These are phyloP conservation scores for Candida labiduridarum DNA, from an alignment of 1,139 yeast genomes.

Conservation along the genomic window DNA sequence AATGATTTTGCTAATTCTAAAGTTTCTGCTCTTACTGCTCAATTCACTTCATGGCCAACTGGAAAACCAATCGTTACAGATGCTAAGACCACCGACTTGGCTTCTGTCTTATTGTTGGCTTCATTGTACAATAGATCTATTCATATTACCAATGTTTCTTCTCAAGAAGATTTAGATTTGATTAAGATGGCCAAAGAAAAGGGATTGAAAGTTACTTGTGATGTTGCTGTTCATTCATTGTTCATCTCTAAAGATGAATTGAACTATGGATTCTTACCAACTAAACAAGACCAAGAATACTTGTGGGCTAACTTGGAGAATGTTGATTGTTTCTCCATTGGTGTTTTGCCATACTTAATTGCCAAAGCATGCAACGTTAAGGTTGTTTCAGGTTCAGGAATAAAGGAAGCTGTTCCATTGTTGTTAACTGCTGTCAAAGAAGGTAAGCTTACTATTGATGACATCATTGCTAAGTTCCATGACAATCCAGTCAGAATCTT, in stretches of 20 bases:
- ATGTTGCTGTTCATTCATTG: conserved; percentile 79
- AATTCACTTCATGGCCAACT: conserved; percentile 83
- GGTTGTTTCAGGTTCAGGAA: conserved; percentile 72
- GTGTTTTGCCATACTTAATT: conserved; percentile 73
- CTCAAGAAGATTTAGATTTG: conserved; percentile 80
- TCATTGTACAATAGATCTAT: conserved; percentile 84
- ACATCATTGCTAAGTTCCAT: conserved; percentile 74
- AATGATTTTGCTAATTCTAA: conserved; percentile 69
- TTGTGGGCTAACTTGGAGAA: conserved; percentile 76
- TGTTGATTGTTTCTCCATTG: conserved; percentile 88
- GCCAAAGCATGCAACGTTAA: conserved; percentile 66
- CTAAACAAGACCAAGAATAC: conserved; percentile 76
- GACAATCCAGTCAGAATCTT: conserved; percentile 82
- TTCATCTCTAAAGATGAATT: conserved; percentile 75
- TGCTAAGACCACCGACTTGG: conserved; percentile 89
- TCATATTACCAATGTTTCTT: conserved; percentile 85
- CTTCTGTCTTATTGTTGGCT: conserved; percentile 86
- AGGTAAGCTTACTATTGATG: conserved; percentile 70
- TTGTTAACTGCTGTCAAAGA: conserved; percentile 78
- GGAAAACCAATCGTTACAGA: conserved; percentile 87
- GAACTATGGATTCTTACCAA: conserved; percentile 72
- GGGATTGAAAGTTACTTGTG: conserved; percentile 84
- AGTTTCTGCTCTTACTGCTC: conserved; percentile 76
- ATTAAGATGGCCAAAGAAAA: conserved; percentile 85
- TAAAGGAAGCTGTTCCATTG: conserved; percentile 79